These are phyloP conservation scores for Candolleomyces efflorescens DNA, from an alignment of 768 basidiomycete genomes.

Conservation along the genomic window DNA sequence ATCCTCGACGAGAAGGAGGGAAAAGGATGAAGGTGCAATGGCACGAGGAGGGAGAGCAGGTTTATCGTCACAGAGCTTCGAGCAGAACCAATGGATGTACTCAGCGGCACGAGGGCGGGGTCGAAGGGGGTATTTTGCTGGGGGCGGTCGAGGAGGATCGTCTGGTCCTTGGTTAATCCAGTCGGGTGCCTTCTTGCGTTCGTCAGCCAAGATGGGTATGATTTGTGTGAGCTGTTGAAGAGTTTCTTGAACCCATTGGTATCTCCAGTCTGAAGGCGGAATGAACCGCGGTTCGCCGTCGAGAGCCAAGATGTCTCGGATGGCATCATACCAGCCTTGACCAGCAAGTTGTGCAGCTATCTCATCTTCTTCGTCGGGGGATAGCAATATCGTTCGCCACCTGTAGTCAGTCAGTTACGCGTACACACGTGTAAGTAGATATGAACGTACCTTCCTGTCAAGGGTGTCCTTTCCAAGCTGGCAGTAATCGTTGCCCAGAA, in stretches of 20 bases:
- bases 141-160: conserved; percentile 68
- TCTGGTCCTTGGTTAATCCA: conserved; percentile 52
- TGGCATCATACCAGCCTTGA: conserved; percentile 81
- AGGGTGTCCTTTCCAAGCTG: conserved; percentile 71
- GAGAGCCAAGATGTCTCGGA: conserved; percentile 70
- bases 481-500: conserved; percentile 70
- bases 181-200: conserved; percentile 47
- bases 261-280: conserved; percentile 82
- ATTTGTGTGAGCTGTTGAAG: conserved; percentile 72
- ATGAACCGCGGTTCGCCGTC: conserved; percentile 62
- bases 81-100: conserved; percentile 55
- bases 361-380: conserved; percentile 89
- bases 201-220: conserved; percentile 63
- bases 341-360: conserved; percentile 82
- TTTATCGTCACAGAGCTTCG: conserved; percentile 42
- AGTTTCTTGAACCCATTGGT: conserved; percentile 79
- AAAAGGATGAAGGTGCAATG: conserved; percentile 83
- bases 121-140: conserved; percentile 75
- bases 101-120: conserved; percentile 80
- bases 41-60: conserved; percentile 42
- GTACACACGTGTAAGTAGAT: background rate
- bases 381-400: conserved; percentile 84
- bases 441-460: conserved; percentile 73
- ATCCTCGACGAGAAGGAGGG: conserved; percentile 83
- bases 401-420: conserved; percentile 32